phyloP scores from a whole-genome alignment of 2,329 filamentous ascomycete genomes.

The Aspergillus awamori region DNA sequence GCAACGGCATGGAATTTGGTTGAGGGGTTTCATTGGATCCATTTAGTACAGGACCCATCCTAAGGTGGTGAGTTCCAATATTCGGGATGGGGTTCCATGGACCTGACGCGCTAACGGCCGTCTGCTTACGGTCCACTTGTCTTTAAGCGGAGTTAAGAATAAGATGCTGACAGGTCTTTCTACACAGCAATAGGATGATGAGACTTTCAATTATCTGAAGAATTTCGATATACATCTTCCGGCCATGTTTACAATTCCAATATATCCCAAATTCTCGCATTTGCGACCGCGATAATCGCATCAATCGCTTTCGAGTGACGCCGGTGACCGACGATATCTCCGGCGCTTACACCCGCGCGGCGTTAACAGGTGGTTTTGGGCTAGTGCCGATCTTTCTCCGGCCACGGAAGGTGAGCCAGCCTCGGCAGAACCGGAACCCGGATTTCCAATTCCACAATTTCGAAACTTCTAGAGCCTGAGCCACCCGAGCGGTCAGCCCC shows the following conservation, averaged over 20 bases:
- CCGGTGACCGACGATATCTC: not conserved
- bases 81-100: not conserved
- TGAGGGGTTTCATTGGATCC: not conserved
- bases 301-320: too few species aligned
- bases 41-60: not conserved
- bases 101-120: not conserved
- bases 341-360: not conserved
- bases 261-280: too few species aligned
- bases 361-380: not conserved
- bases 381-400: not conserved
- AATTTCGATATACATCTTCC: not conserved
- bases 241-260: not conserved
- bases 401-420: not conserved
- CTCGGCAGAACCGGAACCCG: too few species aligned
- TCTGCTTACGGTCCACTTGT: slow-evolving; percentile 3
- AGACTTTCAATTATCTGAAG: too few species aligned
- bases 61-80: not conserved
- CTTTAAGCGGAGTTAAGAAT: slow-evolving; percentile 5
- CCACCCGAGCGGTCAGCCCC: too few species aligned
- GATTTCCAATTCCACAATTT: too few species aligned
- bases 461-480: too few species aligned
- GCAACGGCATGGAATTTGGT: not conserved
- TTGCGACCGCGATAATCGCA: too few species aligned
- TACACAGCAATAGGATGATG: not conserved
- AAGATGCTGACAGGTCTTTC: slow-evolving; percentile 5